phyloP scores from a whole-genome alignment of 2,329 filamentous ascomycete genomes.

The Colletotrichum chrysophilum region DNA sequence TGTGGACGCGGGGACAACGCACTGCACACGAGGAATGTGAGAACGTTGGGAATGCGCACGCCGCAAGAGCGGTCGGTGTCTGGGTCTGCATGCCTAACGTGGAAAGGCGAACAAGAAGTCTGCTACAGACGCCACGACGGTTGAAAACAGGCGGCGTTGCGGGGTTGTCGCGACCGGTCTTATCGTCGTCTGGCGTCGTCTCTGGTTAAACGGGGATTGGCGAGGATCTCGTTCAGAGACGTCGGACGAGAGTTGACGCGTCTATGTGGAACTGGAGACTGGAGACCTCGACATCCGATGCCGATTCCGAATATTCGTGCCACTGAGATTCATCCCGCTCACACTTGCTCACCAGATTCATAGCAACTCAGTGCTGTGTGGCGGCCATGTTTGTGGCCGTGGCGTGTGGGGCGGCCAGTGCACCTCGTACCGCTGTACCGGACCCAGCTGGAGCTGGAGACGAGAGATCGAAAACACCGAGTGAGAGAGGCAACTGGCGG shows the following conservation, averaged over 20 bases:
- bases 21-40: neutral
- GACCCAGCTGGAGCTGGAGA: constrained; percentile 4
- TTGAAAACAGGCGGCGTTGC: neutral
- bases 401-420: neutral
- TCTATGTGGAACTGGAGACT: neutral
- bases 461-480: neutral
- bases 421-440: neutral
- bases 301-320: neutral
- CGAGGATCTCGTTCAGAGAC: neutral
- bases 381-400: neutral
- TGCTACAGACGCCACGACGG: neutral
- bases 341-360: neutral
- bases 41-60: neutral
- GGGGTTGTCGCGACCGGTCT: neutral
- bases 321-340: neutral
- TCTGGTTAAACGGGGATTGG: neutral
- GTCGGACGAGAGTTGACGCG: neutral
- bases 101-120: neutral
- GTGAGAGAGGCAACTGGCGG: neutral
- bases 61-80: neutral
- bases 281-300: neutral
- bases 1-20: neutral
- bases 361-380: neutral
- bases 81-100: neutral
- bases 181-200: neutral